A percentile compares a stretch with the other conserved stretches of the same genome.
Evolutionary conservation across 2,329 filamentous ascomycete species (phyloP).

Genomic region (Beauveria sp.): DNA sequence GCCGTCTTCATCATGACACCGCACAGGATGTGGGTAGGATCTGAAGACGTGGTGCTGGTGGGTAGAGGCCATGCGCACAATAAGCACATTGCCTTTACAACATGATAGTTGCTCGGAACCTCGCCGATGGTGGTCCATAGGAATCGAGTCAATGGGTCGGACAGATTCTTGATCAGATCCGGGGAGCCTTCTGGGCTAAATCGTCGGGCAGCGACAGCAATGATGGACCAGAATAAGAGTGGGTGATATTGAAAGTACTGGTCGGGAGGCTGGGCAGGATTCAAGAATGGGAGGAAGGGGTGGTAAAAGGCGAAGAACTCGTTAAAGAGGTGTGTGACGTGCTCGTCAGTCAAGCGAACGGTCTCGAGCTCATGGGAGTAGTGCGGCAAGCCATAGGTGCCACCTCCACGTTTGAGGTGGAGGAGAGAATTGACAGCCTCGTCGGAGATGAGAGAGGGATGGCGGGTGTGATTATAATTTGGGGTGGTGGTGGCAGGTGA

Average conservation of each 20-base stretch:
- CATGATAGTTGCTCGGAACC: conserved; percentile 70
- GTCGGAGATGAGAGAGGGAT: conserved; percentile 57
- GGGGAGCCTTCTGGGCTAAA: conserved; percentile 51
- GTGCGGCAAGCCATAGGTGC: conserved; percentile 51
- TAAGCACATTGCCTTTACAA: conserved; percentile 73
- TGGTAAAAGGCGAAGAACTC: conserved; percentile 73
- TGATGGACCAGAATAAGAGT: conserved; percentile 78
- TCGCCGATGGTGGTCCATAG: conserved; percentile 72
- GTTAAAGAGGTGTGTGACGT: conserved; percentile 58
- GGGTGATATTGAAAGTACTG: conserved; percentile 70
- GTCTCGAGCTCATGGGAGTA: conserved; percentile 56
- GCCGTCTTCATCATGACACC: conserved; percentile 84
- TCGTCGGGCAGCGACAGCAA: conserved; percentile 66
- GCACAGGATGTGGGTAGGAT: conserved; percentile 74
- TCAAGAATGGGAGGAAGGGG: conserved; percentile 69
- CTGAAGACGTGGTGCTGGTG: conserved; percentile 70
- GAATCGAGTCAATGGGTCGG: conserved; percentile 60
- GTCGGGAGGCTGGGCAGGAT: conserved; percentile 58
- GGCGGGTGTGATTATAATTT: conserved; percentile 51
- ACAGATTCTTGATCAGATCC: conserved; percentile 58
- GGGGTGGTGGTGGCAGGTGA: conserved; percentile 51
- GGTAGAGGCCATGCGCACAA: conserved; percentile 77
- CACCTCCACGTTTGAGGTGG: conserved; percentile 54
- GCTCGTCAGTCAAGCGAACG: conserved; percentile 55
- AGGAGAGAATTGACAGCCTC: conserved; percentile 60